These are phyloP conservation scores for Carex cristatella DNA, from an alignment of 176 grass and related monocot species.

Conservation along the genomic window DNA sequence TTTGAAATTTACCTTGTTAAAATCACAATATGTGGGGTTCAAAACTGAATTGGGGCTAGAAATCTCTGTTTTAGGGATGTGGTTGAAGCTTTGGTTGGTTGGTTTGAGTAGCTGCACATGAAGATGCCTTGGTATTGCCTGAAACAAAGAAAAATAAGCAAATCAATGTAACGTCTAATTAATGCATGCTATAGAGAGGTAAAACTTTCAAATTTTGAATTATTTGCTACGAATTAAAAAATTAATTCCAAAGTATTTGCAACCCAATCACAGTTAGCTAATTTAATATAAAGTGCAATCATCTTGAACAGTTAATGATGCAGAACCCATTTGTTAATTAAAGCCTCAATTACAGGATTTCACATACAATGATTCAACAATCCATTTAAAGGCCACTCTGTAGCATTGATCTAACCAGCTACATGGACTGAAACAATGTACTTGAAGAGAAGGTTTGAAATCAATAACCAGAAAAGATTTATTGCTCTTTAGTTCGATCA, in stretches of 20 bases:
- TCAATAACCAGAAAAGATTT: background rate
- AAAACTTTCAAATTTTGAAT: background rate
- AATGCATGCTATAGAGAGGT: background rate
- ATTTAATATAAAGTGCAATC: background rate
- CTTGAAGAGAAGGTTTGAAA: background rate
- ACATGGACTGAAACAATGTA: background rate
- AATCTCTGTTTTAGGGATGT: constrained; percentile 56
- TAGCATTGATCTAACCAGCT: background rate
- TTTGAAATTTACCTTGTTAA: constrained; percentile 53
- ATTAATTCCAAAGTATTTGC: background rate
- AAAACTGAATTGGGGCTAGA: constrained; percentile 87
- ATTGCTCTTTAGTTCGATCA: background rate
- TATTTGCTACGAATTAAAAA: background rate
- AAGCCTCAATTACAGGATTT: background rate
- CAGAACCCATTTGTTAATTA: background rate
- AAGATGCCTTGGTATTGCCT: constrained; percentile 69
- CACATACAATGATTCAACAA: background rate
- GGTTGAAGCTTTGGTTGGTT: constrained; percentile 37
- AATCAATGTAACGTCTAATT: background rate
- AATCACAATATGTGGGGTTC: constrained; percentile 62
- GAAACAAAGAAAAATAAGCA: constrained; percentile 15
- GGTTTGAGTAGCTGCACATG: constrained; percentile 73
- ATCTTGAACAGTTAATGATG: background rate
- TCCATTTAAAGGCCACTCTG: background rate
- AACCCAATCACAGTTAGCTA: background rate